Conservation (phyloP, 495 filamentous ascomycete genomes). For the Penicillium paxilli region DNA sequence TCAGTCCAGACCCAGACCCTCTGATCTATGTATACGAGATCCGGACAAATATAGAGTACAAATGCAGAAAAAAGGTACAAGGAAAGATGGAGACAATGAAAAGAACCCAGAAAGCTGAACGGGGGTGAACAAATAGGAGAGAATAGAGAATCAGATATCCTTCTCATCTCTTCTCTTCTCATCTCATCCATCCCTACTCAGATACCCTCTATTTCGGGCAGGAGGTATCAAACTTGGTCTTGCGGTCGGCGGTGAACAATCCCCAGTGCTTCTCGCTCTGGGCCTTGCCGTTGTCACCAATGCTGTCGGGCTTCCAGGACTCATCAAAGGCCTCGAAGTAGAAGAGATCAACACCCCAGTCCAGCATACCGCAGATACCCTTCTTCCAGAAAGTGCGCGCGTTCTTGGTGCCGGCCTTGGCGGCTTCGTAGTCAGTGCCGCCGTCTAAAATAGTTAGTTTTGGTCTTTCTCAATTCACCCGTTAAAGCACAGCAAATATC, state of each 20-base stretch:
- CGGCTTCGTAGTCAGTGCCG: slow-evolving; percentile 64
- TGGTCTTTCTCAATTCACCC: not conserved
- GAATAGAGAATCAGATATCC: no score
- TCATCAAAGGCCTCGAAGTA: slow-evolving; percentile 85
- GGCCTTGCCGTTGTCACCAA: slow-evolving; percentile 66
- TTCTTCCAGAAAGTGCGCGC: slow-evolving; percentile 64
- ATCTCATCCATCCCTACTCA: no score
- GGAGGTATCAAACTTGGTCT: slow-evolving; percentile 61
- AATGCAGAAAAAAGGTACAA: slow-evolving; percentile 8
- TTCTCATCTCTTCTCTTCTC: no score
- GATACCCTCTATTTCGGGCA: slow-evolving; percentile 39
- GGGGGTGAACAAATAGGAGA: no score
- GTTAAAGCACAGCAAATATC: not conserved
- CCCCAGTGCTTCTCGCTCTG: slow-evolving; percentile 79
- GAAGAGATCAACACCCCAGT: slow-evolving; percentile 76
- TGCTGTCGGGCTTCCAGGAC: slow-evolving; percentile 72
- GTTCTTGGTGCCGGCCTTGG: slow-evolving; percentile 60
- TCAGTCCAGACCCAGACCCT: not conserved
- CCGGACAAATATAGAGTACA: slow-evolving; percentile 3
- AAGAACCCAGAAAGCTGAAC: not conserved
- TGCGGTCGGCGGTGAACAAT: slow-evolving; percentile 62
- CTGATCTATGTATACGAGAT: slow-evolving; percentile 10
- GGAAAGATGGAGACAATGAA: slow-evolving; percentile 2
- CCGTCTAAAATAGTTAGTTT: slow-evolving; percentile 31
- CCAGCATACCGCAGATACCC: slow-evolving; percentile 69